phyloP scores from a whole-genome alignment of 1,139 yeast genomes.

The Saccharomyces hybrid region DNA sequence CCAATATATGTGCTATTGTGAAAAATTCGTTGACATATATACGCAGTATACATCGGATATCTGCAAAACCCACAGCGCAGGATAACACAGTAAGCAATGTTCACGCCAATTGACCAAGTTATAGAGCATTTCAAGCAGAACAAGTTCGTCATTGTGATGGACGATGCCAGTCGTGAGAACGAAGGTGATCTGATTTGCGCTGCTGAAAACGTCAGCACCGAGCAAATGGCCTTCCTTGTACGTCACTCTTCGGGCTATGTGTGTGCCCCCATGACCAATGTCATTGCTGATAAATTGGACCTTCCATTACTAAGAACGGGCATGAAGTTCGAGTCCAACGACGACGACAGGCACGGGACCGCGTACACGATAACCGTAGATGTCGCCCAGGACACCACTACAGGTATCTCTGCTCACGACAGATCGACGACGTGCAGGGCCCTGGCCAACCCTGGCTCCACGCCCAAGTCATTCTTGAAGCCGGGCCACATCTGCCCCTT shows the following conservation, averaged over 20 bases:
- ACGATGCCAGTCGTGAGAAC: constrained; percentile 90
- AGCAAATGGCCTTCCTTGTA: constrained; percentile 91
- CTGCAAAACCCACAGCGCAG: no score
- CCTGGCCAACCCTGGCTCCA: constrained; percentile 54
- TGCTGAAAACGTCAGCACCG: constrained; percentile 70
- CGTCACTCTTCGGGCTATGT: constrained; percentile 87
- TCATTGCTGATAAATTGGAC: constrained; percentile 69
- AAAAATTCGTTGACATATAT: neutral
- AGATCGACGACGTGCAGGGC: constrained; percentile 74
- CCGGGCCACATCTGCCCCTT: constrained; percentile 95
- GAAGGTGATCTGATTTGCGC: constrained; percentile 96
- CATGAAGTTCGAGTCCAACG: constrained; percentile 26
- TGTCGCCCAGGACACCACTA: constrained; percentile 78
- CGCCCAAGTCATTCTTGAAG: constrained; percentile 61
- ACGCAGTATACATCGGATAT: neutral
- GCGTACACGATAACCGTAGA: constrained; percentile 95
- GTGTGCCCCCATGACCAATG: constrained; percentile 78
- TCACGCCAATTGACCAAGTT: constrained; percentile 63
- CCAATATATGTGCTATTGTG: neutral
- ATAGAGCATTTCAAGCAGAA: constrained; percentile 76
- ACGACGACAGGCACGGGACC: constrained; percentile 82
- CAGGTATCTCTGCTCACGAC: constrained; percentile 94
- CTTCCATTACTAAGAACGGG: constrained; percentile 69
- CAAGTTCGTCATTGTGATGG: constrained; percentile 88
- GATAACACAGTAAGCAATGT: constrained; percentile 17